Percentiles rank a stretch among this genome's conserved stretches.
Evolutionary conservation across 495 filamentous ascomycete species (phyloP).

Genomic region (Parmelia sp.): DNA sequence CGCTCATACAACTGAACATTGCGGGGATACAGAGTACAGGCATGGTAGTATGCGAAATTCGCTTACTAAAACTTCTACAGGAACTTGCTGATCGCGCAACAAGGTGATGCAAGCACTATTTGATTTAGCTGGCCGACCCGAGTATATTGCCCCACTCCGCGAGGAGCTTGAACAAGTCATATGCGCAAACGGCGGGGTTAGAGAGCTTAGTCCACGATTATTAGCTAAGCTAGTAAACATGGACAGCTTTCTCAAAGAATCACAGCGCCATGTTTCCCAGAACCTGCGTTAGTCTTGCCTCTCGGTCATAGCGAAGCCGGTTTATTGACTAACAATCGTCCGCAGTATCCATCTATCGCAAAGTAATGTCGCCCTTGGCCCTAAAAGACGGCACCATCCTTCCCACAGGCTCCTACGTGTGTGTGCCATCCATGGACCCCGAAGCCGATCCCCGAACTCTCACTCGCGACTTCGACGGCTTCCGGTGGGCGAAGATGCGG

Average conservation of each 20-base stretch:
- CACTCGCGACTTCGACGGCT: background rate
- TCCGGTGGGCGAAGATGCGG: background rate
- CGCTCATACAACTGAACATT: no score
- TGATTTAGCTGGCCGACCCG: background rate
- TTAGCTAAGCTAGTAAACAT: background rate
- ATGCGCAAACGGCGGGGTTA: background rate
- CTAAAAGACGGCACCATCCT: background rate
- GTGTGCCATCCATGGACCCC: background rate
- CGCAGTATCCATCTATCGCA: no score
- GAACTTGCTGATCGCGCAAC: no score
- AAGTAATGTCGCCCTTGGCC: no score
- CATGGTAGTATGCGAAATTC: no score
- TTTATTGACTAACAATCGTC: no score
- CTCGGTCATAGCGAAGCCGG: no score
- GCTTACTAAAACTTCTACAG: no score
- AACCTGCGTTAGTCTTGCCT: no score
- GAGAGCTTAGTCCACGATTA: no score
- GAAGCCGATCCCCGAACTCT: slow-evolving; percentile 1
- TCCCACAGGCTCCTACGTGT: background rate
- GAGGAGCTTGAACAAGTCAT: background rate
- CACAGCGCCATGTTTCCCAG: no score
- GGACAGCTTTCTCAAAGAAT: slow-evolving; percentile 11
- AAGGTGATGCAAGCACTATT: background rate
- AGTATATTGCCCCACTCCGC: background rate
- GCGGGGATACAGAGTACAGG: no score